phyloP scores from a whole-genome alignment of 208 protist genomes.

The Crithidia brevicula region DNA sequence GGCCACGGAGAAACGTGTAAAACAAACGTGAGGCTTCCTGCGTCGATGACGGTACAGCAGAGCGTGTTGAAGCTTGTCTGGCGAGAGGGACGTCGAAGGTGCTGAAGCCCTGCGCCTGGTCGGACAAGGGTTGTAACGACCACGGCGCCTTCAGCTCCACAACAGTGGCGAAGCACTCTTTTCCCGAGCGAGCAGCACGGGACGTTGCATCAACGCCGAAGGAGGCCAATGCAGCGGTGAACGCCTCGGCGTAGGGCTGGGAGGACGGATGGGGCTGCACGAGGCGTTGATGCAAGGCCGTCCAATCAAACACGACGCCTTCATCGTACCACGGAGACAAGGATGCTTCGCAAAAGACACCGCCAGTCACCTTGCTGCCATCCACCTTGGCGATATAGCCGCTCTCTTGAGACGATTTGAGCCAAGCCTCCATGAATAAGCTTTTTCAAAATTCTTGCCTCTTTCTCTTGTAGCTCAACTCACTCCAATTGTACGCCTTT shows the following conservation, averaged over 20 bases:
- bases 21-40: constrained; percentile 5
- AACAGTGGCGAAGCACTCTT: constrained; percentile 35
- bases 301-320: constrained; percentile 73
- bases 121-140: constrained; percentile 53
- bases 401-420: constrained; percentile 27
- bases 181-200: neutral
- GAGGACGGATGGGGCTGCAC: neutral
- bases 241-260: neutral
- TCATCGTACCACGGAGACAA: constrained; percentile 68
- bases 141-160: constrained; percentile 57
- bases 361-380: constrained; percentile 14
- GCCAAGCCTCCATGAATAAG: constrained; percentile 58
- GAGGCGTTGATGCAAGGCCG: constrained; percentile 53
- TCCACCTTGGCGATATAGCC: constrained; percentile 33
- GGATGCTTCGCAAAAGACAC: constrained; percentile 43
- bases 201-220: constrained; percentile 7
- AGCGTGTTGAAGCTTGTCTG: neutral
- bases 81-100: constrained; percentile 36
- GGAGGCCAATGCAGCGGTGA: neutral
- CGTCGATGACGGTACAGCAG: neutral
- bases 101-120: constrained; percentile 55
- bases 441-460: too few species aligned
- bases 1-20: constrained; percentile 60
- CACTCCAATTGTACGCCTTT: too few species aligned
- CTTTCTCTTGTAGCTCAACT: too few species aligned